phyloP scores from a whole-genome alignment of 768 basidiomycete genomes.

The Boletus vinaceobasis region DNA sequence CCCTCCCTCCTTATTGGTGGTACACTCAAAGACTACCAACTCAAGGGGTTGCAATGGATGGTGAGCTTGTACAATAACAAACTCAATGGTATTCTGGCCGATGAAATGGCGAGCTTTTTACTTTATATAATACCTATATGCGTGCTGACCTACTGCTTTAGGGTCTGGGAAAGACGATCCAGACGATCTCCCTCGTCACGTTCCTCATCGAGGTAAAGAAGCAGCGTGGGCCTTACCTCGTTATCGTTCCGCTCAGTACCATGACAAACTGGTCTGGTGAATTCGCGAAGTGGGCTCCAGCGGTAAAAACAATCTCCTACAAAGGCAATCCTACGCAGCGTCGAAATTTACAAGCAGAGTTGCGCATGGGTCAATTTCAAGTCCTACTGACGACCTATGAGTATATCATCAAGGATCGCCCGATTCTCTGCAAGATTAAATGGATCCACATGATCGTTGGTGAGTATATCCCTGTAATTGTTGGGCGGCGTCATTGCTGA shows the following conservation, averaged over 20 bases:
- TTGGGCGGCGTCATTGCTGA: constrained; percentile 1
- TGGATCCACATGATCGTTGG: constrained; percentile 99
- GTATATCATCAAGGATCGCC: constrained; percentile 97
- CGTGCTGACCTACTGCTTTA: constrained; percentile 27
- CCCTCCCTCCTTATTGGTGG: constrained; percentile 79
- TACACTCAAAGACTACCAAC: constrained; percentile 89
- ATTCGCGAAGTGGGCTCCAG: constrained; percentile 95
- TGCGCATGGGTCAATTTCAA: constrained; percentile 82
- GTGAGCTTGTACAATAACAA: constrained; percentile 96
- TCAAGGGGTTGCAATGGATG: constrained; percentile 98
- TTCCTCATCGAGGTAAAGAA: constrained; percentile 91
- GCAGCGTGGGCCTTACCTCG: constrained; percentile 91
- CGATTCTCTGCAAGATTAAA: constrained; percentile 81
- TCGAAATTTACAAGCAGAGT: constrained; percentile 69
- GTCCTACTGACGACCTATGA: constrained; percentile 94
- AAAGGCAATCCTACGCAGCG: constrained; percentile 89
- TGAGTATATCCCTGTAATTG: constrained; percentile 27
- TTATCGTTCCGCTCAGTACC: constrained; percentile 93
- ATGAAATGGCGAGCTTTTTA: constrained; percentile 71
- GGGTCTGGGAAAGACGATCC: constrained; percentile 96
- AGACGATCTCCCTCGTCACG: constrained; percentile 91
- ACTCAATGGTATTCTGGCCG: constrained; percentile 91
- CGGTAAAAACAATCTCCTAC: constrained; percentile 76
- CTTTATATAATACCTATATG: not conserved
- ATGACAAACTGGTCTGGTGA: constrained; percentile 98